A percentile compares a stretch with the other conserved stretches of the same genome.
These are phyloP conservation scores for Podosphaera fusca DNA, from an alignment of 2,329 filamentous ascomycete genomes.

Conservation along the genomic window DNA sequence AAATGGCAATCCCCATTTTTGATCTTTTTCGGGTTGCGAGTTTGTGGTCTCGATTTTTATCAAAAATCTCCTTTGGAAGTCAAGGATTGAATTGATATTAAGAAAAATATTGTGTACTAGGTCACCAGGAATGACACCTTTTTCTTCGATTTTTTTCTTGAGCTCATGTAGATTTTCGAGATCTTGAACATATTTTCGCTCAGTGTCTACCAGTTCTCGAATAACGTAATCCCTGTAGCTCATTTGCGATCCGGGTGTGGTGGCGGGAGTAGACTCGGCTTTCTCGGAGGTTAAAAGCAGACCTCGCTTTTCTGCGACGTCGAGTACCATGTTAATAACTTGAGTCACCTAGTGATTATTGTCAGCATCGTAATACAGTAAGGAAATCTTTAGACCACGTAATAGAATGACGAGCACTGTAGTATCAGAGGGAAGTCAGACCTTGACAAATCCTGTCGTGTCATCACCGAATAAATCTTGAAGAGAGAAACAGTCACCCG, in stretches of 20 bases:
- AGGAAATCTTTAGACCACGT: not conserved
- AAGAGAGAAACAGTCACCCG: slow-evolving; percentile 75
- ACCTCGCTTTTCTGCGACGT: slow-evolving; percentile 58
- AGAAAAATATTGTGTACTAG: slow-evolving; percentile 86
- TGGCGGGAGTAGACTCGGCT: slow-evolving; percentile 24
- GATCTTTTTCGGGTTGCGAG: slow-evolving; percentile 47
- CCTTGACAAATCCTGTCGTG: slow-evolving; percentile 93
- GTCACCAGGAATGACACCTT: slow-evolving; percentile 70
- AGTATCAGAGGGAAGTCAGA: slow-evolving; percentile 16
- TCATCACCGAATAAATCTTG: slow-evolving; percentile 81
- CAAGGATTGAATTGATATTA: slow-evolving; percentile 82
- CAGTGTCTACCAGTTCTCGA: slow-evolving; percentile 76
- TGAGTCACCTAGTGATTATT: slow-evolving; percentile 43
- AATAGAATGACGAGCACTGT: not conserved
- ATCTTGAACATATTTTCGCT: slow-evolving; percentile 95
- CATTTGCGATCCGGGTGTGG: slow-evolving; percentile 33
- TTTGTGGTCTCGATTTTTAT: slow-evolving; percentile 94
- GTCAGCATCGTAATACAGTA: not conserved
- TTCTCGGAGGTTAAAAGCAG: slow-evolving; percentile 40
- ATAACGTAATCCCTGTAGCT: slow-evolving; percentile 69
- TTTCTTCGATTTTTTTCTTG: slow-evolving; percentile 75
- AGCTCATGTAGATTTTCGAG: slow-evolving; percentile 80
- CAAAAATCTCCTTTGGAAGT: slow-evolving; percentile 85
- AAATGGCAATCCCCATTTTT: slow-evolving; percentile 93
- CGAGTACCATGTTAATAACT: slow-evolving; percentile 79